phyloP scores from a whole-genome alignment of 1,139 yeast genomes.

The Wickerhamomyces sp. region DNA sequence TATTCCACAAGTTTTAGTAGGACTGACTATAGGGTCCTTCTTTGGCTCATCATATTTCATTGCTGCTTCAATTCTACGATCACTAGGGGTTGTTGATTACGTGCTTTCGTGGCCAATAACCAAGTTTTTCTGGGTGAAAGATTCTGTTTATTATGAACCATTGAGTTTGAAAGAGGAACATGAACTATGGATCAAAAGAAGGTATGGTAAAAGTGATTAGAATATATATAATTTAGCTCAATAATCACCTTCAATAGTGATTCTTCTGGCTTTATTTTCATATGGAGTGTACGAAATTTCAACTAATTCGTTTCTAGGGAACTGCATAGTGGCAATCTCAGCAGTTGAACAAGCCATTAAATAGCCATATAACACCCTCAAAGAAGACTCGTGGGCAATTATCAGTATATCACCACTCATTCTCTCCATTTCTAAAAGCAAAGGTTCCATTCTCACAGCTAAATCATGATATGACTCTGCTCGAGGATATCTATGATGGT shows the following conservation, averaged over 20 bases:
- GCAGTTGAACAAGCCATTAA: constrained; percentile 86
- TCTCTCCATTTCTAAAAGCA: constrained; percentile 89
- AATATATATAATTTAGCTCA: not conserved
- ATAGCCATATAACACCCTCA: constrained; percentile 88
- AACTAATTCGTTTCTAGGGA: constrained; percentile 77
- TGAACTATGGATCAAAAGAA: constrained; percentile 26
- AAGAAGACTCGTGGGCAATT: constrained; percentile 89
- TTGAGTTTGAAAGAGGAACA: constrained; percentile 30
- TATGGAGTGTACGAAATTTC: constrained; percentile 89
- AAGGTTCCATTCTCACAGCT: constrained; percentile 90
- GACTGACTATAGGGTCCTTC: constrained; percentile 43
- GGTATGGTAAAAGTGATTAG: constrained; percentile 2
- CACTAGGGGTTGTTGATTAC: constrained; percentile 58
- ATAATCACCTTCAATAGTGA: constrained; percentile 32
- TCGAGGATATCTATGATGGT: constrained; percentile 87
- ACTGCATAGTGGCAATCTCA: constrained; percentile 76
- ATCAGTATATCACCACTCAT: constrained; percentile 83
- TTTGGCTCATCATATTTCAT: constrained; percentile 61
- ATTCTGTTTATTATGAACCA: constrained; percentile 44
- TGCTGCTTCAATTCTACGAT: constrained; percentile 48
- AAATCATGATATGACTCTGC: constrained; percentile 95
- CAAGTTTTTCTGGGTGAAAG: constrained; percentile 49
- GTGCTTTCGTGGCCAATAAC: constrained; percentile 46
- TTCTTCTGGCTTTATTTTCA: constrained; percentile 63
- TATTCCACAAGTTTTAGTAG: constrained; percentile 59